Evolutionary conservation across 805 yeast species (phyloP).

Genomic region (Hanseniaspora mollemarum): DNA sequence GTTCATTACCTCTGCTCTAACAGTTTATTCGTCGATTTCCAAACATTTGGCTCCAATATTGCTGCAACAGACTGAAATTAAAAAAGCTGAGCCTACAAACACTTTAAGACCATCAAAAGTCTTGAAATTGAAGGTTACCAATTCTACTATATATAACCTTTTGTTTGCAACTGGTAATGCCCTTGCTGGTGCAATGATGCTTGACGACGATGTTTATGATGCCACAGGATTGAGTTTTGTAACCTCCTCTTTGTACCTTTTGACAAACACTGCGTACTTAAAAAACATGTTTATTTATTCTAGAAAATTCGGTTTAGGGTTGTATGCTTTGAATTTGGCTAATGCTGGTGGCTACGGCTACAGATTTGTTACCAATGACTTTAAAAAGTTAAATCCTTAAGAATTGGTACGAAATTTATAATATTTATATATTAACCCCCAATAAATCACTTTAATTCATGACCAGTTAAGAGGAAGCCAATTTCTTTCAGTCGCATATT

Average conservation of each 20-base stretch:
- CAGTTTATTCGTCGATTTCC: slow-evolving; percentile 6
- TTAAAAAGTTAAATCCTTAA: slow-evolving; percentile 2
- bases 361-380: slow-evolving; percentile 44
- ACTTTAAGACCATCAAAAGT: slow-evolving; percentile 6
- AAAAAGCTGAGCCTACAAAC: not conserved
- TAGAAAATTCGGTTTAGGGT: slow-evolving; percentile 49
- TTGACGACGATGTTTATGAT: slow-evolving; percentile 63
- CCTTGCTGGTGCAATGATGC: slow-evolving; percentile 60
- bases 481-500: slow-evolving; percentile 39
- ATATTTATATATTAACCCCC: not conserved
- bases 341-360: slow-evolving; percentile 61
- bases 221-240: slow-evolving; percentile 75
- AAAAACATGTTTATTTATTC: slow-evolving; percentile 43
- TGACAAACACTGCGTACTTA: slow-evolving; percentile 58
- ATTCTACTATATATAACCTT: slow-evolving; percentile 30
- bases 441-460: too few species aligned
- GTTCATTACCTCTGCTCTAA: slow-evolving; percentile 6
- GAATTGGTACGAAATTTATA: not conserved
- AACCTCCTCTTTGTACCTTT: slow-evolving; percentile 64
- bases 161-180: slow-evolving; percentile 53
- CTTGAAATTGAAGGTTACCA: slow-evolving; percentile 12
- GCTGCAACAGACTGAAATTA: slow-evolving; percentile 11
- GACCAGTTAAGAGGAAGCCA: slow-evolving; percentile 67
- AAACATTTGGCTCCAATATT: slow-evolving; percentile 2
- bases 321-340: slow-evolving; percentile 47